These are phyloP conservation scores for Cadophora malorum DNA, from an alignment of 2,329 filamentous ascomycete species.

Conservation along the genomic window DNA sequence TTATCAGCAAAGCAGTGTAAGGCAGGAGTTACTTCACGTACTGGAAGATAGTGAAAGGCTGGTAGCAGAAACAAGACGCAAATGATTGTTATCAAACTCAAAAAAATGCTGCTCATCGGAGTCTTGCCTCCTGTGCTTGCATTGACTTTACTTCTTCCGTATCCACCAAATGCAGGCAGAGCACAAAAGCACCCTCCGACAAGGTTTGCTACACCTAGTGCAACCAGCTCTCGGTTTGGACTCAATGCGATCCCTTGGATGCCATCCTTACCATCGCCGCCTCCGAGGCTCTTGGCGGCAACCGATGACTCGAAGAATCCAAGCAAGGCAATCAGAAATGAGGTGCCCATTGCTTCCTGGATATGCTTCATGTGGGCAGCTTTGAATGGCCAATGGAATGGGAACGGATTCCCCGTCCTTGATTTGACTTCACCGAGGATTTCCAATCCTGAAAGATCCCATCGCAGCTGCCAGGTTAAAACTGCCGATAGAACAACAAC, in stretches of 20 bases:
- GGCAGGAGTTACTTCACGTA: constrained; percentile 54
- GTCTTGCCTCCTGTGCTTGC: constrained; percentile 89
- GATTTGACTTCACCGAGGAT: constrained; percentile 84
- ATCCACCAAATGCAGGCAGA: constrained; percentile 92
- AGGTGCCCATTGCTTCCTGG: constrained; percentile 84
- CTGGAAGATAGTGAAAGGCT: constrained; percentile 95
- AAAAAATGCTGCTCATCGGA: constrained; percentile 89
- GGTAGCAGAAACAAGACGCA: constrained; percentile 84
- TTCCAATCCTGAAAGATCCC: constrained; percentile 81
- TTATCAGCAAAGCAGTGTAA: constrained; percentile 33
- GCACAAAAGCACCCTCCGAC: constrained; percentile 91
- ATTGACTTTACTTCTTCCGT: constrained; percentile 95
- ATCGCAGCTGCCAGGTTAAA: constrained; percentile 76
- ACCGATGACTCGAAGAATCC: constrained; percentile 99
- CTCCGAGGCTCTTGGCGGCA: constrained; percentile 86
- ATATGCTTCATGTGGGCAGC: constrained; percentile 79
- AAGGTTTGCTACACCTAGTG: constrained; percentile 89
- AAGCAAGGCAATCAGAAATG: constrained; percentile 90
- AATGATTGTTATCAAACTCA: constrained; percentile 82
- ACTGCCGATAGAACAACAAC: constrained; percentile 87
- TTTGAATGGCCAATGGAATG: constrained; percentile 86
- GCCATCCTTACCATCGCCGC: constrained; percentile 61
- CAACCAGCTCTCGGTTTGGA: constrained; percentile 91
- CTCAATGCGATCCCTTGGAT: constrained; percentile 84
- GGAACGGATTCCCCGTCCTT: constrained; percentile 72